Conservation (phyloP, 768 basidiomycete species). For the Amyloporia xantha region DNA sequence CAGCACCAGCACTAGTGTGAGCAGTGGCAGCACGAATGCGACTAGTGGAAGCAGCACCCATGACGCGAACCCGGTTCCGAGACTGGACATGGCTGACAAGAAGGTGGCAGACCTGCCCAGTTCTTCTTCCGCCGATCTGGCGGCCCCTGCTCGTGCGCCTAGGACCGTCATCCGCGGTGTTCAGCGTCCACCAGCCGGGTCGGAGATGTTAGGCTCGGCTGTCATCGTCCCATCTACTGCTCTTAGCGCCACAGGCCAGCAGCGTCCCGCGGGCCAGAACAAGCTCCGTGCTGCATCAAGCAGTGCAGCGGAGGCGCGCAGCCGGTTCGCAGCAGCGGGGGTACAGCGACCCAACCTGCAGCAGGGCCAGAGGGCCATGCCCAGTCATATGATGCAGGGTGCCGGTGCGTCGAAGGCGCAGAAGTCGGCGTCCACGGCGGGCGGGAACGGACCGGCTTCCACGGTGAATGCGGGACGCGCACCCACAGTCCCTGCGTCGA, state of each 20-base stretch:
- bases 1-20: background rate
- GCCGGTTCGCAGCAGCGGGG: constrained; percentile 10
- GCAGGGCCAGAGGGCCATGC: background rate
- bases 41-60: background rate
- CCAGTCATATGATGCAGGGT: background rate
- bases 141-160: background rate
- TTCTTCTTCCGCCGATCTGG: background rate
- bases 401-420: constrained; percentile 1
- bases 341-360: constrained; percentile 13
- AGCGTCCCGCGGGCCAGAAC: background rate
- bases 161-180: constrained; percentile 20
- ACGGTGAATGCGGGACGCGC: background rate
- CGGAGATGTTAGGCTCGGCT: constrained; percentile 5
- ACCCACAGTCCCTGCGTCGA: constrained; percentile 1
- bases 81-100: background rate
- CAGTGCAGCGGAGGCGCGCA: constrained; percentile 4
- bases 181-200: constrained; percentile 23
- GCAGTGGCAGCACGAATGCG: background rate
- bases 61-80: background rate
- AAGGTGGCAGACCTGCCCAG: background rate
- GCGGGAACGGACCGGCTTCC: background rate
- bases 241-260: background rate
- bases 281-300: background rate
- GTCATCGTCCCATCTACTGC: constrained; percentile 8
- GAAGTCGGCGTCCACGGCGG: background rate